Evolutionary conservation across 1,139 yeast genomes (phyloP).

Genomic region (Magnusiomyces ingens): DNA sequence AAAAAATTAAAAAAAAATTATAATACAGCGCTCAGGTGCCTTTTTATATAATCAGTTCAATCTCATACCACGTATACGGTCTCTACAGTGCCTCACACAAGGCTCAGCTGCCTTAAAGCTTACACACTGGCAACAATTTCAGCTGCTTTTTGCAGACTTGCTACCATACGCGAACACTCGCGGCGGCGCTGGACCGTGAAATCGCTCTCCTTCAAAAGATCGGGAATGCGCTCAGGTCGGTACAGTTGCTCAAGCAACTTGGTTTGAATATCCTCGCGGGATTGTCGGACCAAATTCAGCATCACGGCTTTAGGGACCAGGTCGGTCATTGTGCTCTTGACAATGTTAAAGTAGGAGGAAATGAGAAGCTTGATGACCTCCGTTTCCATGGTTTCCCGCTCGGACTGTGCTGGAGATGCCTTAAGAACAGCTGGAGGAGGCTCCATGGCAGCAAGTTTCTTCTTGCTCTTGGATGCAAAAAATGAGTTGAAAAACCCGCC

Average conservation of each 20-base stretch:
- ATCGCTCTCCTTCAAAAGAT: slow-evolving; percentile 86
- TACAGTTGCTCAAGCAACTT: slow-evolving; percentile 84
- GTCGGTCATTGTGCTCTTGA: slow-evolving; percentile 88
- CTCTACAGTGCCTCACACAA: neutral
- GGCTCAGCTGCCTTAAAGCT: slow-evolving; percentile 1
- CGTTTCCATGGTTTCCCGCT: slow-evolving; percentile 92
- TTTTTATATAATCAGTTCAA: too few relatives aligned
- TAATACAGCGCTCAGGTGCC: neutral
- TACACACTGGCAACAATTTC: slow-evolving; percentile 64
- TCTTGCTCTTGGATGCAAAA: slow-evolving; percentile 86
- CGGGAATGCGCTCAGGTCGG: slow-evolving; percentile 69
- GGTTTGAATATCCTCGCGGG: slow-evolving; percentile 87
- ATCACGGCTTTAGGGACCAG: slow-evolving; percentile 91
- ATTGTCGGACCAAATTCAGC: slow-evolving; percentile 66
- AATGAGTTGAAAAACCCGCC: slow-evolving; percentile 93
- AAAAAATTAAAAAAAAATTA: neutral
- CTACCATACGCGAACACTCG: slow-evolving; percentile 93
- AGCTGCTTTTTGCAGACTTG: slow-evolving; percentile 81
- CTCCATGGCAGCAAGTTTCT: slow-evolving; percentile 91
- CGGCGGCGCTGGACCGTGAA: slow-evolving; percentile 88
- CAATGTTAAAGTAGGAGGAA: slow-evolving; percentile 83
- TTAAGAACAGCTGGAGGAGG: slow-evolving; percentile 92
- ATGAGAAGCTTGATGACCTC: slow-evolving; percentile 92
- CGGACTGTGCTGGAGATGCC: slow-evolving; percentile 93
- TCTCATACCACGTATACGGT: too few relatives aligned